Conservation (phyloP, 495 filamentous ascomycete species). For the Penicillium parvum region DNA sequence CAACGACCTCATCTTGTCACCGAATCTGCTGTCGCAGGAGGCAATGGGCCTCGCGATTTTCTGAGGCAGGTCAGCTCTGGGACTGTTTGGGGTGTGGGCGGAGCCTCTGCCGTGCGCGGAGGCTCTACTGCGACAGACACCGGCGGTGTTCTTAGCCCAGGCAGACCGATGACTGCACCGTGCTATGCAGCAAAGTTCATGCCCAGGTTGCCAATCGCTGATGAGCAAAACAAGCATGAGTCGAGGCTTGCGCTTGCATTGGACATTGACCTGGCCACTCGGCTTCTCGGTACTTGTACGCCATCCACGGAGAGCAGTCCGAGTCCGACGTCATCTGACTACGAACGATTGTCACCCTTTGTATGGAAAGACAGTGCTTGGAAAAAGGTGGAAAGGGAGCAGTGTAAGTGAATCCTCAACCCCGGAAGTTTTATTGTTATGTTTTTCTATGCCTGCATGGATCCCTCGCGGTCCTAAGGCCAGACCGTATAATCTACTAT, state of each 20-base stretch:
- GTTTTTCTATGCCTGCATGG: neutral
- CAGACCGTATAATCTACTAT: slow-evolving; percentile 4
- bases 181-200: slow-evolving; percentile 69
- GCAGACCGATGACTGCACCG: slow-evolving; percentile 69
- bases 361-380: slow-evolving; percentile 59
- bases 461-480: neutral
- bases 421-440: no score
- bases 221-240: slow-evolving; percentile 65
- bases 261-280: slow-evolving; percentile 65
- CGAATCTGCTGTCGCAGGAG: slow-evolving; percentile 15
- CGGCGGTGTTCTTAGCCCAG: slow-evolving; percentile 59
- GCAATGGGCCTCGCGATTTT: slow-evolving; percentile 6
- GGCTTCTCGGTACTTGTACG: slow-evolving; percentile 48
- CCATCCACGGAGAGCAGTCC: slow-evolving; percentile 13
- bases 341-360: slow-evolving; percentile 33
- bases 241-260: slow-evolving; percentile 76
- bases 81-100: slow-evolving; percentile 79
- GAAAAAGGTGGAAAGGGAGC: slow-evolving; percentile 44
- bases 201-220: slow-evolving; percentile 46
- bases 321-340: slow-evolving; percentile 28
- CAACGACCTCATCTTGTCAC: slow-evolving; percentile 36
- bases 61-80: slow-evolving; percentile 56
- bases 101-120: slow-evolving; percentile 48
- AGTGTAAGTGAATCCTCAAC: no score
- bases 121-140: slow-evolving; percentile 44